These are phyloP conservation scores for Nakazawaea anatomiae DNA, from an alignment of 805 yeast genomes.

Conservation along the genomic window DNA sequence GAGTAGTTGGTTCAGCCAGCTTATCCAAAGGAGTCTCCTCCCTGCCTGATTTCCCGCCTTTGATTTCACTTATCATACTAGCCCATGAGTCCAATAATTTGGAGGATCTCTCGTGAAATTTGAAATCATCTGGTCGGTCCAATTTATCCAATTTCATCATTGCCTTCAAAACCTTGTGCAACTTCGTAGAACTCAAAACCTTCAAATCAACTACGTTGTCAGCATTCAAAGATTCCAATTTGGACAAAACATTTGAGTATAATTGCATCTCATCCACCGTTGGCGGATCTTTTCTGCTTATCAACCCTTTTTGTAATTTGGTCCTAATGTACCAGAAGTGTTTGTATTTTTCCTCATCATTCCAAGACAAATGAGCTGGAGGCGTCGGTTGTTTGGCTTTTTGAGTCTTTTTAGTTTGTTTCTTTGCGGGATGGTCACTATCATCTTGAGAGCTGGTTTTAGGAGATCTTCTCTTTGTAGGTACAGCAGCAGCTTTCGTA, in stretches of 20 bases:
- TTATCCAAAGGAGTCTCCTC: neutral
- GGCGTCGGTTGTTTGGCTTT: neutral
- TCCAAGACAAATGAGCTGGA: conserved; percentile 3
- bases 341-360: conserved; percentile 35
- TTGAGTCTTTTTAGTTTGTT: neutral
- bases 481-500: conserved; percentile 1
- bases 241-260: conserved; percentile 32
- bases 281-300: conserved; percentile 36
- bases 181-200: conserved; percentile 36
- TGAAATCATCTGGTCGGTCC: conserved; percentile 36
- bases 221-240: conserved; percentile 34
- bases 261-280: conserved; percentile 37
- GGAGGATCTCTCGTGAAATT: conserved; percentile 38
- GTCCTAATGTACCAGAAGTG: conserved; percentile 43
- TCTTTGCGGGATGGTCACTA: conserved; percentile 1
- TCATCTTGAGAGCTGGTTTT: neutral
- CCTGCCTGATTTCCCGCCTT: neutral
- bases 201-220: conserved; percentile 25
- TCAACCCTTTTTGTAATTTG: conserved; percentile 40
- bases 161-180: conserved; percentile 48
- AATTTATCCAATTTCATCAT: conserved; percentile 33
- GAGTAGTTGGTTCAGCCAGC: neutral
- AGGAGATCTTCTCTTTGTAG: conserved; percentile 10
- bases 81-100: conserved; percentile 37
- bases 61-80: neutral